A percentile compares a stretch with the other conserved stretches of the same genome.
Conservation (phyloP, 495 filamentous ascomycete genomes). For the Corynascus novoguineensis region DNA sequence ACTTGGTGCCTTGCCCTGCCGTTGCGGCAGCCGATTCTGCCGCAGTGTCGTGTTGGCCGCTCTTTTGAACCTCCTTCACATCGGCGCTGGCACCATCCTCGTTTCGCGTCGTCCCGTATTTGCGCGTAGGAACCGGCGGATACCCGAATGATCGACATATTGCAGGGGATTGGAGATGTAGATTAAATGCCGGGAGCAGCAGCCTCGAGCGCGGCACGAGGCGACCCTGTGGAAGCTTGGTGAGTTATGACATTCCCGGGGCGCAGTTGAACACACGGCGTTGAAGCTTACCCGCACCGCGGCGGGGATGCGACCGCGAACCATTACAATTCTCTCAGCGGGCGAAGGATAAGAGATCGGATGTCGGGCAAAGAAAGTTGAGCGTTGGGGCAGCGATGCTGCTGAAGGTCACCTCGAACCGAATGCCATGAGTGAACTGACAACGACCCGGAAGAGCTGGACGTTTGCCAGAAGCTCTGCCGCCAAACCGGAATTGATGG, state of each 20-base stretch:
- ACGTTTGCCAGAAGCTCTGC: slow-evolving; percentile 8
- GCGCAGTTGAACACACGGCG: background rate
- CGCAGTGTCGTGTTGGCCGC: slow-evolving; percentile 20
- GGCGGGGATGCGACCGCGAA: slow-evolving; percentile 23
- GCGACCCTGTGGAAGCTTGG: slow-evolving; percentile 22
- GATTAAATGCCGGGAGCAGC: slow-evolving; percentile 5
- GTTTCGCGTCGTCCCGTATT: slow-evolving; percentile 19
- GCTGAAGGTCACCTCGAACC: slow-evolving; percentile 21
- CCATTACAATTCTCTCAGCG: slow-evolving; percentile 15
- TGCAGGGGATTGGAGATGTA: background rate
- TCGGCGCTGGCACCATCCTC: slow-evolving; percentile 7
- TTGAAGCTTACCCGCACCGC: slow-evolving; percentile 22
- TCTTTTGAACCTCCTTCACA: slow-evolving; percentile 20
- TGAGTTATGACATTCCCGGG: slow-evolving; percentile 23
- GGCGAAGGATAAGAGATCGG: background rate
- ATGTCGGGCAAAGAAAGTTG: background rate
- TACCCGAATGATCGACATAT: background rate
- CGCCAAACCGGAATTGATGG: slow-evolving; percentile 11
- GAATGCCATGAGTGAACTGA: slow-evolving; percentile 17
- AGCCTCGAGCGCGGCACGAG: slow-evolving; percentile 19
- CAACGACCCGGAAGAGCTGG: background rate
- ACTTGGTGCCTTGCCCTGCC: slow-evolving; percentile 23
- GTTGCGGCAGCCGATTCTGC: slow-evolving; percentile 23
- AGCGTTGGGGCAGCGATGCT: slow-evolving; percentile 19
- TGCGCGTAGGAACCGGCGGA: slow-evolving; percentile 6